Evolutionary conservation across 2,329 filamentous ascomycete genomes (phyloP).

Genomic region (Fonsecaea erecta): DNA sequence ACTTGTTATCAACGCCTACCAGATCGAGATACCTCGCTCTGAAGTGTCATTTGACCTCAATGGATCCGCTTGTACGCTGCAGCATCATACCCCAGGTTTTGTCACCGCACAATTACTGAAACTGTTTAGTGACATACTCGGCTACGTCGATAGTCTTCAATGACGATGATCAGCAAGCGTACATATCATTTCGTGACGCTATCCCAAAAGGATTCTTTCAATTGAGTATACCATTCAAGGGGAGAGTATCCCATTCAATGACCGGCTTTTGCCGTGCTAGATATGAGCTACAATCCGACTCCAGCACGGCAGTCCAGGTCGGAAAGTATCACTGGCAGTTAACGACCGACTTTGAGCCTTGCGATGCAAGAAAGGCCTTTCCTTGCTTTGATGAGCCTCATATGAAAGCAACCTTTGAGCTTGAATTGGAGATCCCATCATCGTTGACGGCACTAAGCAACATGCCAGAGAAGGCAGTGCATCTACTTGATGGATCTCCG

Average conservation of each 20-base stretch:
- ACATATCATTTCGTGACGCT: neutral
- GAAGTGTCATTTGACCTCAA: neutral
- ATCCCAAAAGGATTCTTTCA: constrained; percentile 64
- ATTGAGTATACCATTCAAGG: constrained; percentile 73
- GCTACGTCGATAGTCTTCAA: neutral
- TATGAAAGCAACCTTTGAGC: constrained; percentile 91
- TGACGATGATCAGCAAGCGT: neutral
- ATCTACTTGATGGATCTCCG: constrained; percentile 68
- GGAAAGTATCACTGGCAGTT: constrained; percentile 71
- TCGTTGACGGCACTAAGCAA: constrained; percentile 89
- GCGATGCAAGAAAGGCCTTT: constrained; percentile 89
- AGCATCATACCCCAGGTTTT: neutral
- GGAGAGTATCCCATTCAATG: constrained; percentile 85
- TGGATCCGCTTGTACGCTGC: neutral
- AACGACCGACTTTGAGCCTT: constrained; percentile 96
- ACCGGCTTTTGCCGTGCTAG: constrained; percentile 89
- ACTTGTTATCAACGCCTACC: constrained; percentile 1
- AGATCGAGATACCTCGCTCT: constrained; percentile 5
- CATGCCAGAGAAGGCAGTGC: constrained; percentile 76
- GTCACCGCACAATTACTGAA: neutral
- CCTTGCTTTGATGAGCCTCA: constrained; percentile 98
- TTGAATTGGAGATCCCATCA: constrained; percentile 86
- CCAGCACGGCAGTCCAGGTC: constrained; percentile 74
- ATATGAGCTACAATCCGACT: constrained; percentile 77
- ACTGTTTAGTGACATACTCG: neutral